phyloP scores from a whole-genome alignment of 2,329 filamentous ascomycete genomes.

The Aspergillus glaucus region DNA sequence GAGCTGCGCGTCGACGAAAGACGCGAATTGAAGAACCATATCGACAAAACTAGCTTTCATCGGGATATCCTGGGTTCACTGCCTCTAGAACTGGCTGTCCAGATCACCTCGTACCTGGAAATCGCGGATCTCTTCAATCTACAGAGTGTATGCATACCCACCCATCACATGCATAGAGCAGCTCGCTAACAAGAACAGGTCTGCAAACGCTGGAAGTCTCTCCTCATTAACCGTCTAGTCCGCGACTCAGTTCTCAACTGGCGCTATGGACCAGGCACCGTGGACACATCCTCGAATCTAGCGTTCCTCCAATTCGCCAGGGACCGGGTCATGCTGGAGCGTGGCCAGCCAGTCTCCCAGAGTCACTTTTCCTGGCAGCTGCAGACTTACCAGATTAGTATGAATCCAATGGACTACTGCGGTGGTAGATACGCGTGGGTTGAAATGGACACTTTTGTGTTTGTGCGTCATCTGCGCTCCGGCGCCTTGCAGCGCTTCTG shows the following conservation, averaged over 20 bases:
- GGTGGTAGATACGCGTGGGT: constrained; percentile 17
- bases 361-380: background rate
- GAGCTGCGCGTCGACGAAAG: constrained; percentile 24
- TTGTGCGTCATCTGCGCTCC: constrained; percentile 10
- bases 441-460: constrained; percentile 6
- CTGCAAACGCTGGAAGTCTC: constrained; percentile 25
- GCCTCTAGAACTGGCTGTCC: constrained; percentile 27
- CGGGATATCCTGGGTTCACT: constrained; percentile 28
- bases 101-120: constrained; percentile 20
- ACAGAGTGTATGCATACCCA: constrained; percentile 18
- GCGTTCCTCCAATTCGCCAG: constrained; percentile 14
- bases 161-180: background rate
- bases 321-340: constrained; percentile 17
- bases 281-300: constrained; percentile 1
- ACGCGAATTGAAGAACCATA: constrained; percentile 20
- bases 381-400: background rate
- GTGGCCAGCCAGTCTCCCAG: constrained; percentile 15
- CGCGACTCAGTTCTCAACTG: constrained; percentile 12
- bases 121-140: constrained; percentile 23
- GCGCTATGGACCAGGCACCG: constrained; percentile 7
- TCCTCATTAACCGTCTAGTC: constrained; percentile 22
- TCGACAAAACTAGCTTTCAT: constrained; percentile 18
- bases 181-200: constrained; percentile 19
- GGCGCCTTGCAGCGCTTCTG: constrained; percentile 9
- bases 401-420: constrained; percentile 11